Evolutionary conservation across 805 yeast species (phyloP), one percentile per base, ranked within the genome.

Genomic region (Zygoascus bituminiphila): DNA sequence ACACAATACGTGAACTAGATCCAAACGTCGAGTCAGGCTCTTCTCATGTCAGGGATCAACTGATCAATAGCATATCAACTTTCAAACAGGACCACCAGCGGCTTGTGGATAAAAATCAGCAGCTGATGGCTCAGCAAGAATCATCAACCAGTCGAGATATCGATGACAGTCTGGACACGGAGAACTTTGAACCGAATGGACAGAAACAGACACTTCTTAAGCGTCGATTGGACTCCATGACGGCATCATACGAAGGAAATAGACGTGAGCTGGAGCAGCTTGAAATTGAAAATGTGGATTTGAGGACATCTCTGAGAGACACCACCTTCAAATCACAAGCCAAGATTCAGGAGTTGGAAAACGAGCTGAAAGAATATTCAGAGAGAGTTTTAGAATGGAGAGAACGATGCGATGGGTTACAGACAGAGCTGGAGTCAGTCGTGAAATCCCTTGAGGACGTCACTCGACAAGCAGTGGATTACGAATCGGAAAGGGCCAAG

Each of bases 381-480:
- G 60, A 56, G 26, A 51, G 57, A 5, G 53, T 57, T 1, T 49
- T 46, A 42, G 62, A 61, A 46, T 59, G 64, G 57, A 57, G 57
- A 25, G 57, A 51, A 24, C 56, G 63, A 20, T 53, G 59, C 37
- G 65, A 62, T 14, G 50, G 59, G 7, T 58, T 65, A 46, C 57
- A 64, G 10, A 20, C 25, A 2, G 68, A 66, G 55, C 56, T 66
- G n/a, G 61, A 54, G 35, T 45, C 54, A 0, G 64, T 62, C 29
- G 61, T 64, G 5, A 50, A 43, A 41, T 55, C 64, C 9, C 57
- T 66, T 12, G 70, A 66, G 37, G 68, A 66, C 25, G 61, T 66
- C 24, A 66, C 70, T n/a, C 49, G 57, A 17, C 58, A 66, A 46
- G 62, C 70, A 1, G 68, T 66, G 19, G 63, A 58, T 42, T 61